phyloP scores from a whole-genome alignment of 495 filamentous ascomycete species.

The Trichoderma parareesei region DNA sequence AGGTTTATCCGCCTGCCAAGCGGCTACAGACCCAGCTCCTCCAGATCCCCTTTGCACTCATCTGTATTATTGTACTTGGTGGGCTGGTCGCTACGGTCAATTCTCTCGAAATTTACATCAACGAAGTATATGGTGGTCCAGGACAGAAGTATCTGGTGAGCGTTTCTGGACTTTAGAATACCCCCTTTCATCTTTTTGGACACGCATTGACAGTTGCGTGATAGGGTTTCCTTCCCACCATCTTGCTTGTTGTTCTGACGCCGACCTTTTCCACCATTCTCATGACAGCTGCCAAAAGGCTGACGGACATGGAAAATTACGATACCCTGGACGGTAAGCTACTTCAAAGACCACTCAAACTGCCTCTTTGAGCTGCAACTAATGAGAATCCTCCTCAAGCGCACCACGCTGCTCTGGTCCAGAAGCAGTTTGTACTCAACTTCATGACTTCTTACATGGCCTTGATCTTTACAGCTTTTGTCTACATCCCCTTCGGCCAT shows the following conservation, averaged over 20 bases:
- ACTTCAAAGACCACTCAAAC: neutral
- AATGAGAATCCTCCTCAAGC: conserved; percentile 17
- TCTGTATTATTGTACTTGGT: conserved; percentile 61
- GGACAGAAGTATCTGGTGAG: conserved; percentile 76
- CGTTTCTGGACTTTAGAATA: neutral
- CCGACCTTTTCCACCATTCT: conserved; percentile 73
- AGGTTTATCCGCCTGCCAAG: conserved; percentile 70
- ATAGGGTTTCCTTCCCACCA: conserved; percentile 81
- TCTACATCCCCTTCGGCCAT: conserved; percentile 91
- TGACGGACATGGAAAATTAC: conserved; percentile 89
- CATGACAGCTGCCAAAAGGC: conserved; percentile 63
- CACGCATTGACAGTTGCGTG: conserved; percentile 19
- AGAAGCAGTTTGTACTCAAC: conserved; percentile 91
- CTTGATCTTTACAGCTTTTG: conserved; percentile 87
- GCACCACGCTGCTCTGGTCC: conserved; percentile 73
- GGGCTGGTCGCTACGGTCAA: conserved; percentile 81
- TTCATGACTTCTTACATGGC: conserved; percentile 95
- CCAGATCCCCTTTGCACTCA: conserved; percentile 80
- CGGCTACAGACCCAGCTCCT: conserved; percentile 71
- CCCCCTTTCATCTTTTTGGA: neutral
- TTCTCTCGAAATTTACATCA: conserved; percentile 91
- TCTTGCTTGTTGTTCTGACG: conserved; percentile 70
- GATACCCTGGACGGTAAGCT: conserved; percentile 60
- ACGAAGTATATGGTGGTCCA: conserved; percentile 87
- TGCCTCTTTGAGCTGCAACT: neutral